Evolutionary conservation across 164 flowering plant genomes (phyloP).

Genomic region (Vitis labrusca): DNA sequence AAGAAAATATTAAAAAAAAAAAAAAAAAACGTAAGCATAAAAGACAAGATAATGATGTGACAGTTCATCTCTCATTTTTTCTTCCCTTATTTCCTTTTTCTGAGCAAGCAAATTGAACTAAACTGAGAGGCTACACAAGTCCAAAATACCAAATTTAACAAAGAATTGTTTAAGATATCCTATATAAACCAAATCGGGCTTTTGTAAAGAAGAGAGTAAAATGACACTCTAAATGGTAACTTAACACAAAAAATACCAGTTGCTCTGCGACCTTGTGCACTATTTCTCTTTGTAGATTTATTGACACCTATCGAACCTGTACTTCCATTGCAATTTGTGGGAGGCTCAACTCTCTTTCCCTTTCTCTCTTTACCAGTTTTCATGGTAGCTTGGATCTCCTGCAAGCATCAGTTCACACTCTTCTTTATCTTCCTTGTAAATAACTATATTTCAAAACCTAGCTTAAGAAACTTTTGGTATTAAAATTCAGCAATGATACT

Average conservation of each 20-base stretch:
- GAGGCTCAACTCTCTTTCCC: constrained; percentile 13
- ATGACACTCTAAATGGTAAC: background rate
- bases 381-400: constrained; percentile 18
- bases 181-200: background rate
- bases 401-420: background rate
- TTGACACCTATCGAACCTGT: constrained; percentile 4
- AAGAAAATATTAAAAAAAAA: background rate
- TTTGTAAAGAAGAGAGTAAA: background rate
- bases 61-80: background rate
- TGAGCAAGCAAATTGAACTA: background rate
- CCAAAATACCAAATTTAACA: background rate
- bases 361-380: constrained; percentile 19
- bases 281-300: constrained; percentile 20
- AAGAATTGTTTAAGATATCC: background rate
- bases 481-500: background rate
- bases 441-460: background rate
- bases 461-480: background rate
- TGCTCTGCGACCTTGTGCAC: constrained; percentile 2
- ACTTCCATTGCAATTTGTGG: constrained; percentile 5
- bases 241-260: constrained; percentile 12
- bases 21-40: background rate
- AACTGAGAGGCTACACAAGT: background rate
- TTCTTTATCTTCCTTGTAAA: background rate
- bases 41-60: background rate
- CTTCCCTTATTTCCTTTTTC: background rate